Evolutionary conservation across 495 filamentous ascomycete species (phyloP), one percentile per base, ranked within the genome.

Genomic region (Penicillium atrosanguineum): DNA sequence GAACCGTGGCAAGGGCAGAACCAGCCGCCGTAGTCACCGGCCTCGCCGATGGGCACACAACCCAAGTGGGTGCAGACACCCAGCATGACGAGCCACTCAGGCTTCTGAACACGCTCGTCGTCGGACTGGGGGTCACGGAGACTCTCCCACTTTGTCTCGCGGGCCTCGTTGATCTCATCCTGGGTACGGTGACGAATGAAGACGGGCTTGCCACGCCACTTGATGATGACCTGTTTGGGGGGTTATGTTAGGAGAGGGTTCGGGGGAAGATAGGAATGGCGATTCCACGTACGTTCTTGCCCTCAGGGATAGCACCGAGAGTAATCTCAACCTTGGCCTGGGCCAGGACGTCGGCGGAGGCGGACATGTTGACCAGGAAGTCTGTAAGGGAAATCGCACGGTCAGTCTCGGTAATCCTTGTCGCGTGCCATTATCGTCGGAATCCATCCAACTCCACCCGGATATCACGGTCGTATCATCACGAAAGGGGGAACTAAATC

Each of bases 1-100:
- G 91, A 96, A 70, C 94, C 94, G 83, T 99, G 94, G 86, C 94
- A 99, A 56, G 94, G 94, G 80, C 94, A 99, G 86, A 99, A 99
- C 94, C 94, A 99, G 66, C 94, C 94, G 65, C 94, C 94, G 71
- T 79, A 99, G 72, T 99, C 95, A 70, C 94, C 94, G 55, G 94
- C 88, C 80, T 99, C 94, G 70, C 94, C 94, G 73, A 99, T 97
- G 59, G 94, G 94, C 48, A 99, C 94, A 79, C 94, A 99, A 72
- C 94, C 94, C 64, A 99, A 79, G 74, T 99, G 94, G 64, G 94
- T 99, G 86, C 94, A 99, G 72, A 99, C 91, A 72, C 90, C 93
- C 74, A 99, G 70, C 95, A 99, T 99, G 79, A 99, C 83, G 52
- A 99, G 83, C 95, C 95, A 99, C 73, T 99, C 94, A 48, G 95